phyloP scores from a whole-genome alignment of 352 stramenopile species.

The Pythium monospermum region DNA sequence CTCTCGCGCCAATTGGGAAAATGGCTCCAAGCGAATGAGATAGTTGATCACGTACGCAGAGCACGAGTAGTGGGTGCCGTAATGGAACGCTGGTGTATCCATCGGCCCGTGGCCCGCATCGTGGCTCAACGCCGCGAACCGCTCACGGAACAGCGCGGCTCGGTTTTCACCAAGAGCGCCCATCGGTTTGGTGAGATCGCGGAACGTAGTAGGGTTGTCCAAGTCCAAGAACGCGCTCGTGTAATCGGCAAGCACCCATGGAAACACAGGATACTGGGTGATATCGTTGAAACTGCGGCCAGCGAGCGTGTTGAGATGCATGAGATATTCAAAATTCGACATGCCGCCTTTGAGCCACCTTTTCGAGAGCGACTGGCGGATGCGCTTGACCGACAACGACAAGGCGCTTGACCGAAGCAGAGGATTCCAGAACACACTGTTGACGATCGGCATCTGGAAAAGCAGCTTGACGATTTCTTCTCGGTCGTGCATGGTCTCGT shows the following conservation, averaged over 20 bases:
- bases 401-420: slow-evolving; percentile 56
- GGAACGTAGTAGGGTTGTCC: slow-evolving; percentile 67
- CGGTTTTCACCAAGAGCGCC: slow-evolving; percentile 86
- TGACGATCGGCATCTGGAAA: slow-evolving; percentile 77
- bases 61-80: slow-evolving; percentile 96
- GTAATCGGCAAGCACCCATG: slow-evolving; percentile 94
- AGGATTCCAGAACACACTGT: slow-evolving; percentile 78
- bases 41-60: slow-evolving; percentile 97
- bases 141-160: slow-evolving; percentile 80
- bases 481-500: slow-evolving; percentile 42
- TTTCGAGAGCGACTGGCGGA: slow-evolving; percentile 66
- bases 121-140: slow-evolving; percentile 65
- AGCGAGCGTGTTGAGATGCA: slow-evolving; percentile 94
- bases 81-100: slow-evolving; percentile 92
- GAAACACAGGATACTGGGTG: slow-evolving; percentile 98
- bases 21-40: slow-evolving; percentile 92
- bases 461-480: slow-evolving; percentile 68
- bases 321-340: slow-evolving; percentile 95
- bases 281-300: slow-evolving; percentile 97
- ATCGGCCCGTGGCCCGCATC: slow-evolving; percentile 37
- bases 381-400: slow-evolving; percentile 57
- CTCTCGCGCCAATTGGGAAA: slow-evolving; percentile 59
- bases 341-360: slow-evolving; percentile 61
- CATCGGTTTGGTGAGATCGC: slow-evolving; percentile 94
- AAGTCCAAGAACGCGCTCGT: slow-evolving; percentile 81